Evolutionary conservation across 164 flowering plant genomes (phyloP).

Genomic region (Cinnamomum micranthum): DNA sequence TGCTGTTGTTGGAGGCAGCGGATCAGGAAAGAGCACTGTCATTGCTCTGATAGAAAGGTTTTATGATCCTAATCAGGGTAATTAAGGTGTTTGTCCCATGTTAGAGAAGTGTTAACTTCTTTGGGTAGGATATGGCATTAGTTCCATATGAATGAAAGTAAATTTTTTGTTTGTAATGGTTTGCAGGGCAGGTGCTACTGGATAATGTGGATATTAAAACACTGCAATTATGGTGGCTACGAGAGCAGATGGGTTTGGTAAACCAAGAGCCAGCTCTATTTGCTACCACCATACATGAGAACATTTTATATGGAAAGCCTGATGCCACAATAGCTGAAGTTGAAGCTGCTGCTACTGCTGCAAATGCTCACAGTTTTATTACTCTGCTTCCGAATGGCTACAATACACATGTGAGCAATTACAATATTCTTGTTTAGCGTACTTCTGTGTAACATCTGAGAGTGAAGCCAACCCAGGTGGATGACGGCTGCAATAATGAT

Average conservation of each 20-base stretch:
- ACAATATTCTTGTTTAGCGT: not conserved
- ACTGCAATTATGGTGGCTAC: constrained; percentile 72
- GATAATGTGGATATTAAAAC: constrained; percentile 82
- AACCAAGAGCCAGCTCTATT: constrained; percentile 98
- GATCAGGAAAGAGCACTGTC: constrained; percentile 99
- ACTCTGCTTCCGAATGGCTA: constrained; percentile 86
- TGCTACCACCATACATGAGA: constrained; percentile 89
- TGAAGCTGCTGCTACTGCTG: constrained; percentile 86
- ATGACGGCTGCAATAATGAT: not conserved
- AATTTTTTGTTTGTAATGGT: constrained; percentile 4
- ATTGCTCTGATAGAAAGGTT: constrained; percentile 89
- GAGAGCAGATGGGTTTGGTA: constrained; percentile 93
- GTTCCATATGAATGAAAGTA: not conserved
- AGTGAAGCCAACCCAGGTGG: not conserved
- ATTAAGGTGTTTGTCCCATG: constrained; percentile 5
- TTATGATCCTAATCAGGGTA: constrained; percentile 93
- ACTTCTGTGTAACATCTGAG: not conserved
- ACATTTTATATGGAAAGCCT: constrained; percentile 89
- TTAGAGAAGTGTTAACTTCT: not conserved
- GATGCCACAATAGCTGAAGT: constrained; percentile 85
- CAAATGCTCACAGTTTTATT: constrained; percentile 93
- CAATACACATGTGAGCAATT: constrained; percentile 64
- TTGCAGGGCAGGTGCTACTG: constrained; percentile 73
- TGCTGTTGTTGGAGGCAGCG: constrained; percentile 98
- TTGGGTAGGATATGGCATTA: too few species aligned